phyloP scores from a whole-genome alignment of 106 monocot genomes.

The Platanthera zijinensis region DNA sequence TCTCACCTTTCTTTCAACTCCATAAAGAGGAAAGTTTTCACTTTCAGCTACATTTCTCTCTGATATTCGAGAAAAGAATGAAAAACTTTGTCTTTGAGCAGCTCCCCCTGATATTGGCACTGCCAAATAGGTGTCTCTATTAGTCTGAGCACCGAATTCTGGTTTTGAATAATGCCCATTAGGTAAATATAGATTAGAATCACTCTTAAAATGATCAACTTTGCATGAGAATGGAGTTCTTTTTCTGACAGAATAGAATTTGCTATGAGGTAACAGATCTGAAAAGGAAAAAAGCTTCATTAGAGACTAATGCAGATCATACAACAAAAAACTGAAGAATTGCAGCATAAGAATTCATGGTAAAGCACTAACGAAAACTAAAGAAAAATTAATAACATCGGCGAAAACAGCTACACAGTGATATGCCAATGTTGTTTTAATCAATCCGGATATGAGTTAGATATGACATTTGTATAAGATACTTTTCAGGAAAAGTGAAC shows the following conservation, averaged over 20 bases:
- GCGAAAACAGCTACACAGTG: background rate
- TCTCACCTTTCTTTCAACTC: background rate
- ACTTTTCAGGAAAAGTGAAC: background rate
- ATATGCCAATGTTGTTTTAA: background rate
- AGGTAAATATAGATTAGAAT: background rate
- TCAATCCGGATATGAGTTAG: background rate
- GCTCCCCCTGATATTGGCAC: background rate
- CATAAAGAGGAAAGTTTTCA: background rate
- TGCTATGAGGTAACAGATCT: background rate
- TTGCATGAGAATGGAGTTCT: background rate
- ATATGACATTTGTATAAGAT: background rate
- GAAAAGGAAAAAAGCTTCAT: background rate
- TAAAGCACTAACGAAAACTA: background rate
- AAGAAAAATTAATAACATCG: background rate
- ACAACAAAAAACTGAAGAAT: background rate
- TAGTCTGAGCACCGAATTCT: background rate
- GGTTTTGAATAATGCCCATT: background rate
- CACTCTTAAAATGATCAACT: background rate
- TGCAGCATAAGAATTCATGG: background rate
- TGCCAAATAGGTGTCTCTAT: background rate
- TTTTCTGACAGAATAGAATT: constrained; percentile 1
- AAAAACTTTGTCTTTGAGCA: background rate
- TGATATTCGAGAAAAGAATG: background rate
- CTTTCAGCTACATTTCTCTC: background rate
- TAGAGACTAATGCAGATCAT: background rate